Percentiles rank a stretch among this genome's conserved stretches.
Evolutionary conservation across 176 grass and related monocot species (phyloP).

Genomic region (Oryza officinalis): DNA sequence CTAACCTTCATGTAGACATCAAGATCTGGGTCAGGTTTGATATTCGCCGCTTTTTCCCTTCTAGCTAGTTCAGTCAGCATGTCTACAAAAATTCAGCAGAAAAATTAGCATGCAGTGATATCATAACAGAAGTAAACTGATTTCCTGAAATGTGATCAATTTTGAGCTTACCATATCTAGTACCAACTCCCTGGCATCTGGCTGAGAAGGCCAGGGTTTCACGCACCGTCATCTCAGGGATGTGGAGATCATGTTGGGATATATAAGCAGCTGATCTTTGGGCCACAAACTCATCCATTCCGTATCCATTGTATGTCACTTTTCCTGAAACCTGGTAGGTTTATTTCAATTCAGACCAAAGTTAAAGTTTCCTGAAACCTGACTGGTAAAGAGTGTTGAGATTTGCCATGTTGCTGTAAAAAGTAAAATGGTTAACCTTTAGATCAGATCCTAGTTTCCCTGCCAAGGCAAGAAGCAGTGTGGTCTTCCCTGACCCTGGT

Average conservation of each 20-base stretch:
- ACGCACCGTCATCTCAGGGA: conserved; percentile 75
- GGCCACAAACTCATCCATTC: conserved; percentile 72
- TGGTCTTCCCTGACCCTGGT: conserved; percentile 62
- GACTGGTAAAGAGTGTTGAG: background rate
- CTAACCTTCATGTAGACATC: conserved; percentile 74
- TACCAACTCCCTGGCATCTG: conserved; percentile 69
- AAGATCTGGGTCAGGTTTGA: conserved; percentile 60
- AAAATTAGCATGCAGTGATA: conserved; percentile 20
- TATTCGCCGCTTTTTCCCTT: conserved; percentile 62
- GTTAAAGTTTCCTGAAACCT: conserved; percentile 11
- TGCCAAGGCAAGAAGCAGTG: conserved; percentile 60
- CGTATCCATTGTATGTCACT: conserved; percentile 74
- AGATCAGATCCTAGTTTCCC: conserved; percentile 57
- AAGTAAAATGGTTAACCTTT: conserved; percentile 37
- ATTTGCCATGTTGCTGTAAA: conserved; percentile 10
- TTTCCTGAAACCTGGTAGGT: conserved; percentile 54
- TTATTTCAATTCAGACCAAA: background rate
- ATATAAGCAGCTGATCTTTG: conserved; percentile 74
- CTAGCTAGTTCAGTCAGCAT: conserved; percentile 67
- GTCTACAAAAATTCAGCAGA: conserved; percentile 34
- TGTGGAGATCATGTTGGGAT: conserved; percentile 76
- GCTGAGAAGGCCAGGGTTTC: conserved; percentile 78
- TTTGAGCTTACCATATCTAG: conserved; percentile 62
- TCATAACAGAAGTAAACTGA: conserved; percentile 11
- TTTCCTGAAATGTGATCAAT: background rate